Base-by-base conservation (phyloP, 208 protist genomes). In the Trypanosoma rangeli region DNA sequence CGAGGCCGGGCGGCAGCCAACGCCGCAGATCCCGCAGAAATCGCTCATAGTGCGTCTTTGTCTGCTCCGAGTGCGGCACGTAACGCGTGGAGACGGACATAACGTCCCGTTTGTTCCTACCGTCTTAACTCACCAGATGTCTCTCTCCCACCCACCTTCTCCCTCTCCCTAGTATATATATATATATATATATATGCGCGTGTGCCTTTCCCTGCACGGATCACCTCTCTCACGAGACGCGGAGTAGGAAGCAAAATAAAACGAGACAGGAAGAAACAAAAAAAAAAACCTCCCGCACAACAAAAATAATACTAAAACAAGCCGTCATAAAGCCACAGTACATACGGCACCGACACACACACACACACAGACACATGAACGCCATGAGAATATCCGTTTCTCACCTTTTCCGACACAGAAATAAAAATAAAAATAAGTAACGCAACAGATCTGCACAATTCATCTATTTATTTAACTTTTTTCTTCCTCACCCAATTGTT, bases 11-110 rank as follows among this genome's bases (percentile, higher is more conserved):
- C 0, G 91, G 91, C 8, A 94, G 79, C 78, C 83, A 91, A 28
- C 88, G 91, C 18, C 82, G 80, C 33, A 96, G 57, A 54, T 94
- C 88, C 15, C 80, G 76, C 54, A 96, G 77, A 26, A 96, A 83
- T 42, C 81, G 73, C 73, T 96, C 91, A 68, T 96, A 96, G 71
- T 94, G 70, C 26, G 66, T 68, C 54, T 76, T 82, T 4, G 91
- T 96, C 26, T 71, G 67, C 46, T 90, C 86, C 0, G 79, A 83
- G 71, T 94, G 91, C 9, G 91, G 91, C 31, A 87, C 78, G 60
- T 96, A 96, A 33, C 66, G 81, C 15, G 80, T 66, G 33, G 50
- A 20, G 20, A 78, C 63, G 24, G 63, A 20, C 64, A 74, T 57
- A 61, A 57, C 26, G 26, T 57, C n/a, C 5, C 24, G 35, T 48